phyloP scores from a whole-genome alignment of 2,329 filamentous ascomycete species.

The Aspergillus aculeatus region DNA sequence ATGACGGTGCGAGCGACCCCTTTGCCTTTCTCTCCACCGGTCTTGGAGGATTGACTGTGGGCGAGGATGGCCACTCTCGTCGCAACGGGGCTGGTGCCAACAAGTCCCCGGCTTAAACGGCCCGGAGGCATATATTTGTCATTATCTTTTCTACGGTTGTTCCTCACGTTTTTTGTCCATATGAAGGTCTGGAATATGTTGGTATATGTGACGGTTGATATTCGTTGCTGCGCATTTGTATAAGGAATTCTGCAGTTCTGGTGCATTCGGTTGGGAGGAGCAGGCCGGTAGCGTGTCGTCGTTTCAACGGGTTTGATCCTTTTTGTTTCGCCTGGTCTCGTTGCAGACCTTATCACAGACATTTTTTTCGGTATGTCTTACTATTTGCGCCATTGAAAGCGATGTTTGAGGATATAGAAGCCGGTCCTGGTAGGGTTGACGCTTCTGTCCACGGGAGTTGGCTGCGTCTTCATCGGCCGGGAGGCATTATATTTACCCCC shows the following conservation, averaged over 20 bases:
- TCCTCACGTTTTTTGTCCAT: slow-evolving; percentile 32
- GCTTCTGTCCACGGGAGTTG: slow-evolving; percentile 16
- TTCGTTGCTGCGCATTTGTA: slow-evolving; percentile 44
- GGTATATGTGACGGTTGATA: slow-evolving; percentile 40
- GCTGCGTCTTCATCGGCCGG: slow-evolving; percentile 12
- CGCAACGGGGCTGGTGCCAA: slow-evolving; percentile 47
- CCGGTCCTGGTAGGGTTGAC: slow-evolving; percentile 19
- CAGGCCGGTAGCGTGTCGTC: slow-evolving; percentile 44
- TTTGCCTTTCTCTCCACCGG: slow-evolving; percentile 64
- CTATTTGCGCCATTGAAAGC: slow-evolving; percentile 25
- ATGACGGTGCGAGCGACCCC: slow-evolving; percentile 57
- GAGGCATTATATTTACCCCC: too few relatives aligned
- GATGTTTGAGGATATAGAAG: slow-evolving; percentile 27
- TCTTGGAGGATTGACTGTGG: slow-evolving; percentile 59
- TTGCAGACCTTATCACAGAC: slow-evolving; percentile 21
- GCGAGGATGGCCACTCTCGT: slow-evolving; percentile 46
- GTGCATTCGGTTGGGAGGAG: slow-evolving; percentile 47
- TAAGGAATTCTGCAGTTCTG: slow-evolving; percentile 45
- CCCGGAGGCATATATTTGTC: slow-evolving; percentile 6
- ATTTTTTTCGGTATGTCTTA: slow-evolving; percentile 25
- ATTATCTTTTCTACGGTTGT: slow-evolving; percentile 17
- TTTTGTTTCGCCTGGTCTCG: slow-evolving; percentile 18
- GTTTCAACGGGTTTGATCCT: slow-evolving; percentile 33
- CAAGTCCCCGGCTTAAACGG: slow-evolving; percentile 45
- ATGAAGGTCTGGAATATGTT: slow-evolving; percentile 37